Evolutionary conservation across 257 asterid species (phyloP).

Genomic region (Mitragyna speciosa): DNA sequence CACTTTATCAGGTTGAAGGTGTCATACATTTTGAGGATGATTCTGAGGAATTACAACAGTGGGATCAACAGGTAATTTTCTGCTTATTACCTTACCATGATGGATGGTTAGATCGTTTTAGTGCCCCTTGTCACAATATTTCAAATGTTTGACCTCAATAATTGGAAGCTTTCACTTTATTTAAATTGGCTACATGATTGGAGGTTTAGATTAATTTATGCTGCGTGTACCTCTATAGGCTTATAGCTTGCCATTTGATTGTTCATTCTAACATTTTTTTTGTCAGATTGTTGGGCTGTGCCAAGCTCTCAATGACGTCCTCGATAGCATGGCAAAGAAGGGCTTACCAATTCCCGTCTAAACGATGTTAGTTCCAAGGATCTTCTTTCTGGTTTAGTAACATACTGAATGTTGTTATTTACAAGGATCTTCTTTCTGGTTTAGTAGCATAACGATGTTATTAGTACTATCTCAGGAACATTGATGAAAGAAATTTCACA

Average conservation of each 20-base stretch:
- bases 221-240: background rate
- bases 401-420: conserved; percentile 23
- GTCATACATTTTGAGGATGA: conserved; percentile 98
- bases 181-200: background rate
- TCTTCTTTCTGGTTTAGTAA: background rate
- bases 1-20: conserved; percentile 70
- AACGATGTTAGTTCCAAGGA: background rate
- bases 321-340: conserved; percentile 95
- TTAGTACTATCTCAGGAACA: background rate
- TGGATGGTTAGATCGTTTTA: background rate
- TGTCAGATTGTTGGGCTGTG: conserved; percentile 87
- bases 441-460: background rate
- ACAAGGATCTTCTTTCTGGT: background rate
- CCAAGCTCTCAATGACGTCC: conserved; percentile 88
- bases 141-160: background rate
- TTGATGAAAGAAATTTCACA: background rate
- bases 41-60: conserved; percentile 87
- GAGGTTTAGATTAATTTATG: background rate
- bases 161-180: background rate
- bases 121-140: background rate
- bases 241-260: background rate
- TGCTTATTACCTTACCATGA: background rate
- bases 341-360: conserved; percentile 84
- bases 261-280: conserved; percentile 17
- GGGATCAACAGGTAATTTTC: conserved; percentile 91